Evolutionary conservation across 73 alveolate species (phyloP).

Genomic region (Paramecium sexaurelia): DNA sequence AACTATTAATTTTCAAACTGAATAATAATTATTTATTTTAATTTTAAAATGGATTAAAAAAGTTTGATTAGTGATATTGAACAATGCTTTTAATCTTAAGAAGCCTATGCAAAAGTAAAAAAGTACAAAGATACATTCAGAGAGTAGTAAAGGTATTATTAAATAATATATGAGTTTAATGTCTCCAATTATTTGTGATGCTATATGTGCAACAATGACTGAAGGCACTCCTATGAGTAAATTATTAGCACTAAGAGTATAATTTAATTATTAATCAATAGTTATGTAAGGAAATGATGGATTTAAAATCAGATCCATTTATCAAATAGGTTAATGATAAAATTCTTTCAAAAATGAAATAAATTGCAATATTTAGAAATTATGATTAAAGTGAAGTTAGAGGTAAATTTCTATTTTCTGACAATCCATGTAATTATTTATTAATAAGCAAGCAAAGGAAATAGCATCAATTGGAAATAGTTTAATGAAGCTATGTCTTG

Average conservation of each 20-base stretch:
- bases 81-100: slow-evolving; percentile 4
- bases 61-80: background rate
- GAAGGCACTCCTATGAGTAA: slow-evolving; percentile 33
- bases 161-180: background rate
- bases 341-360: background rate
- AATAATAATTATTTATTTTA: background rate
- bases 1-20: no score
- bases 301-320: background rate
- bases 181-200: slow-evolving; percentile 20
- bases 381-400: background rate
- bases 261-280: background rate
- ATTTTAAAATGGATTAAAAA: background rate
- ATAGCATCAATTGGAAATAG: slow-evolving; percentile 27
- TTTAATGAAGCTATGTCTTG: slow-evolving; percentile 30
- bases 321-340: background rate
- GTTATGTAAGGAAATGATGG: slow-evolving; percentile 30
- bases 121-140: background rate
- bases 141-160: background rate
- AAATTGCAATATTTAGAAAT: background rate
- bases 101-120: slow-evolving; percentile 27
- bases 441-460: slow-evolving; percentile 12
- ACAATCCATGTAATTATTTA: background rate
- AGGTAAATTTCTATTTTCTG: slow-evolving; percentile 34
- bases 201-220: background rate
- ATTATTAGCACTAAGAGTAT: slow-evolving; percentile 21